Evolutionary conservation across 257 asterid species (phyloP), one percentile per base, ranked within the genome.

Genomic region (Solanum rostratum): DNA sequence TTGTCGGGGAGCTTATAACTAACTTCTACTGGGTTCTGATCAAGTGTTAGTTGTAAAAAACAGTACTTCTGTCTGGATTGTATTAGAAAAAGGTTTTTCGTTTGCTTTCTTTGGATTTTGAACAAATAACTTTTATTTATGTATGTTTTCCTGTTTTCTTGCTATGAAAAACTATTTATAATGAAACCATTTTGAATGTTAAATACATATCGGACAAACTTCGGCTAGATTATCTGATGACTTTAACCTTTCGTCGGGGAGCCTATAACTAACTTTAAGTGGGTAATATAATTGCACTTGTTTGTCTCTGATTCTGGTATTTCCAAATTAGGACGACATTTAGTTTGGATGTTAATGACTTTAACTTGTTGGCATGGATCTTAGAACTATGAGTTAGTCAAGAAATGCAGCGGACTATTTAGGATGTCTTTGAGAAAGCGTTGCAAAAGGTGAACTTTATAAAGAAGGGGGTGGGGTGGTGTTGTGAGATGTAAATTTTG

Each of bases 31-130:
- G 89, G 60, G 76, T 88, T 86, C 88, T 95, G 87, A 91, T 92
- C 87, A 95, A 89, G 92, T 95, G 99, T 84, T 89, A 87, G 92
- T 82, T 95, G 98, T 90, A 92, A 89, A 86, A 95, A 92, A 54
- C 97, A 92, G 24, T 92, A 87, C 91, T 97, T 94, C 85, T 95
- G 99, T 54, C n/a, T 85, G 73, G 93, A 85, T 41, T 97, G 99
- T 78, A 87, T 97, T 60, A 92, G 92, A 88, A 91, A 91, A 80
- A 92, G 99, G 99, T n/a, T 43, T 76, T 89, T 37, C 33, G 3
- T 46, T 59, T 55, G 46, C n/a, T n/a, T 55, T 83, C 66, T 1
- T 37, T 85, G 27, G 84, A 27, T 60, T 55, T 60, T 57, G 73
- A 22, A 8, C 82, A 15, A 37, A 62, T 22, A 20, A 54, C 27